Percentiles rank a stretch among this genome's conserved stretches.
These are phyloP conservation scores for Vickermania ingenoplastis DNA, from an alignment of 208 protist genomes.

Conservation along the genomic window DNA sequence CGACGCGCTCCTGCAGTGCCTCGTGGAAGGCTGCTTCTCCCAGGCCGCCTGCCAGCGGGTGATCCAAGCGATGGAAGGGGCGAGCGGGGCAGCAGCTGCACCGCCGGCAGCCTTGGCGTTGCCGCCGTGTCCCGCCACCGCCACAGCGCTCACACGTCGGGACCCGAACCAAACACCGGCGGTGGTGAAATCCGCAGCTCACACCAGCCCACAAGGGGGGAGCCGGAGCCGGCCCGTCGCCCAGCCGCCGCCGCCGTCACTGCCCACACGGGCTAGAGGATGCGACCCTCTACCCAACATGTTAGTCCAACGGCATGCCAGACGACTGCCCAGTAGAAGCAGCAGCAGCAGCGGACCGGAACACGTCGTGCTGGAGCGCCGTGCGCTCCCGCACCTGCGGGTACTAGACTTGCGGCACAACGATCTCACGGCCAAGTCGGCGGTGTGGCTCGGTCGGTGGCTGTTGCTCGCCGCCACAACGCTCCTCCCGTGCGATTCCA, in stretches of 20 bases:
- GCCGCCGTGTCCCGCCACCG: too few relatives aligned
- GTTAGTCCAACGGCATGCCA: not conserved
- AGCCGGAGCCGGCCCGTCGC: not conserved
- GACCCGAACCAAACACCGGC: too few relatives aligned
- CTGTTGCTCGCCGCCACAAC: conserved; percentile 51
- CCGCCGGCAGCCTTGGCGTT: not conserved
- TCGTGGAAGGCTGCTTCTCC: conserved; percentile 26
- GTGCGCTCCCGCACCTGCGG: conserved; percentile 21
- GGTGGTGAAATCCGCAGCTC: too few relatives aligned
- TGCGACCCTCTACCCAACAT: not conserved
- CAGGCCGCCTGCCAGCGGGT: too few relatives aligned
- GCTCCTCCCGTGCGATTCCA: too few relatives aligned
- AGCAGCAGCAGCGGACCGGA: too few relatives aligned
- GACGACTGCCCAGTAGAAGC: not conserved
- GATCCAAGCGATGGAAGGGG: not conserved
- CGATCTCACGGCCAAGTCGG: conserved; percentile 45
- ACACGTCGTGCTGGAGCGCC: not conserved
- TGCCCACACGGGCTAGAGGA: not conserved
- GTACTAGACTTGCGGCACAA: conserved; percentile 68
- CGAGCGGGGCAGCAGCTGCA: not conserved
- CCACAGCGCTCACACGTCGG: too few relatives aligned
- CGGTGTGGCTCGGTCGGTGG: conserved; percentile 49
- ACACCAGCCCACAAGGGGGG: not conserved
- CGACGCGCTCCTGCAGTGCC: conserved; percentile 36
- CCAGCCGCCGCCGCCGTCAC: not conserved